phyloP scores from a whole-genome alignment of 2,329 filamentous ascomycete species.

The Sporothrix variecibatus region DNA sequence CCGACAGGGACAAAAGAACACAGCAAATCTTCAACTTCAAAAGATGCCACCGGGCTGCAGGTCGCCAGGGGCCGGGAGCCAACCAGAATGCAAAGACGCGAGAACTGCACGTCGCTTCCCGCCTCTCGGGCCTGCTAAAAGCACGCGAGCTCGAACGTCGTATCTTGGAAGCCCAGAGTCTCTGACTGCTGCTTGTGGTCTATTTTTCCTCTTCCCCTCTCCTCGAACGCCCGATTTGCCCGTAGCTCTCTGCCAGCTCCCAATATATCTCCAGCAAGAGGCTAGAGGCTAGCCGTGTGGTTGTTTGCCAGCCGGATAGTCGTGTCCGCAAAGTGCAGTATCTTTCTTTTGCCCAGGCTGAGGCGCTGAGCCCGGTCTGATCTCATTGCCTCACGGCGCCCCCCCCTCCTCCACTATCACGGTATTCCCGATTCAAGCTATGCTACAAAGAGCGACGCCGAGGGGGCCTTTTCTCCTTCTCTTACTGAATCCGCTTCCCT shows the following conservation, averaged over 20 bases:
- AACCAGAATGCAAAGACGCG: slow-evolving; percentile 24
- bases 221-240: neutral
- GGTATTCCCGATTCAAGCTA: slow-evolving; percentile 13
- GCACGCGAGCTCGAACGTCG: slow-evolving; percentile 4
- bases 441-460: neutral
- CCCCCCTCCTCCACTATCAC: neutral
- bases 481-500: neutral
- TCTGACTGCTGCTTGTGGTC: neutral
- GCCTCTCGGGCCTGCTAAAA: slow-evolving; percentile 2
- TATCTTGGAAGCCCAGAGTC: neutral
- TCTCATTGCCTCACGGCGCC: neutral
- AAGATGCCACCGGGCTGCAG: neutral
- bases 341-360: neutral
- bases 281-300: slow-evolving; percentile 10
- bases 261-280: slow-evolving; percentile 14
- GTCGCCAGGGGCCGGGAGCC: neutral
- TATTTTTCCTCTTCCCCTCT: neutral
- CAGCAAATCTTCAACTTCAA: neutral
- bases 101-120: slow-evolving; percentile 17
- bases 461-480: neutral
- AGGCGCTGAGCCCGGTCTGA: neutral
- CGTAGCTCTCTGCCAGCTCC: slow-evolving; percentile 16
- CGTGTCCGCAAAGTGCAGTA: neutral
- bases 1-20: neutral
- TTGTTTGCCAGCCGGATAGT: neutral